These are phyloP conservation scores for Zygoascus sp. DNA, from an alignment of 1,139 yeast genomes.

Conservation along the genomic window DNA sequence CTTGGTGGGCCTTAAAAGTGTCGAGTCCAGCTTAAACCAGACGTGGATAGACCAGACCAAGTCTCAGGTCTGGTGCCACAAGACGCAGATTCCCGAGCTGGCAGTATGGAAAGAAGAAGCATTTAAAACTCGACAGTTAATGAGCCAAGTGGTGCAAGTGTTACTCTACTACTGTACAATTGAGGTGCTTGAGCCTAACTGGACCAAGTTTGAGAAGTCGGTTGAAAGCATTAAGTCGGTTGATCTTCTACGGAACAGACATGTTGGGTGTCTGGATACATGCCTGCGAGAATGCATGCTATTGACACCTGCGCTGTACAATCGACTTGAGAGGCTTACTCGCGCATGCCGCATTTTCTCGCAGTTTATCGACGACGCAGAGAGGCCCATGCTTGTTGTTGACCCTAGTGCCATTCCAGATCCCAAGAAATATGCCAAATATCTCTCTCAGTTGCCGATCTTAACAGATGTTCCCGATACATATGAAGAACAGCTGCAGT, in stretches of 20 bases:
- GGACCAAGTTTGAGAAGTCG: conserved; percentile 39
- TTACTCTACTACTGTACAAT: conserved; percentile 53
- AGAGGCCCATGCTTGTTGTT: conserved; percentile 12
- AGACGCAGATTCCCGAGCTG: conserved; percentile 41
- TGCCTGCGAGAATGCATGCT: conserved; percentile 64
- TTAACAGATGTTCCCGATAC: conserved; percentile 40
- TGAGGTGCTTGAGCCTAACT: conserved; percentile 60
- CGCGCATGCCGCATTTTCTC: conserved; percentile 32
- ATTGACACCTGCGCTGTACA: conserved; percentile 55
- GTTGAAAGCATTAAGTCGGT: conserved; percentile 42
- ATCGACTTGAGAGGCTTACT: conserved; percentile 39
- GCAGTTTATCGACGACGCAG: conserved; percentile 10
- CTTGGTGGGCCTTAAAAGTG: conserved; percentile 56
- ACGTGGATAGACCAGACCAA: conserved; percentile 73
- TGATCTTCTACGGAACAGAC: conserved; percentile 45
- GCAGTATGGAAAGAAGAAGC: conserved; percentile 57
- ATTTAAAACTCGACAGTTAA: conserved; percentile 54
- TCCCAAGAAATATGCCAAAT: conserved; percentile 31
- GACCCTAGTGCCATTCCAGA: conserved; percentile 45
- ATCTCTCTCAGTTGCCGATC: conserved; percentile 33
- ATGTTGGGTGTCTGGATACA: conserved; percentile 59
- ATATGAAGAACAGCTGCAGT: conserved; percentile 25
- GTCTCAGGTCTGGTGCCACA: conserved; percentile 62
- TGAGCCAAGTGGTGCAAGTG: conserved; percentile 57
- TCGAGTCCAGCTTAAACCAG: conserved; percentile 54